Percentiles rank a stretch among this genome's conserved stretches.
Evolutionary conservation across 352 stramenopile genomes (phyloP).

Genomic region (Achlya hypogyna): DNA sequence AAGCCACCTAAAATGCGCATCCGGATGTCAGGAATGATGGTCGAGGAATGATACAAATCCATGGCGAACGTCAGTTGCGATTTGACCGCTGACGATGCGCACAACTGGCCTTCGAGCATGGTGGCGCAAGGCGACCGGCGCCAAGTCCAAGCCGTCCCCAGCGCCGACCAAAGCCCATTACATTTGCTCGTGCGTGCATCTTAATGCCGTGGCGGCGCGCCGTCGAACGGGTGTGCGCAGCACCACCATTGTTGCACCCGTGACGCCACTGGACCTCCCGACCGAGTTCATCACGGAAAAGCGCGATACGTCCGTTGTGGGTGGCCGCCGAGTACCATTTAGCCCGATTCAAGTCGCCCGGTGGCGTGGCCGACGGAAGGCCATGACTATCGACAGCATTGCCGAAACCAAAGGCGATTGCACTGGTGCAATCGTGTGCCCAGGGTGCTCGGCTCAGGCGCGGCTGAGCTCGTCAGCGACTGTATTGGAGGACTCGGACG

Average conservation of each 20-base stretch:
- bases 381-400: neutral
- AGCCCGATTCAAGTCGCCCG: neutral
- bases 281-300: neutral
- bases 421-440: neutral
- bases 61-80: too few relatives aligned
- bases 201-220: neutral
- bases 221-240: neutral
- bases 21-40: too few relatives aligned
- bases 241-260: neutral
- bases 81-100: too few relatives aligned
- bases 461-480: neutral
- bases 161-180: neutral
- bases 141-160: too few relatives aligned
- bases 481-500: neutral
- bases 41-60: too few relatives aligned
- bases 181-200: neutral
- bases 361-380: neutral
- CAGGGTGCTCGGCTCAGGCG: neutral
- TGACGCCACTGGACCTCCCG: neutral
- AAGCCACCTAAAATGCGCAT: too few relatives aligned
- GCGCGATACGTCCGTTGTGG: neutral
- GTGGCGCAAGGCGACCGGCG: too few relatives aligned
- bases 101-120: too few relatives aligned
- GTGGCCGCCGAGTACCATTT: neutral
- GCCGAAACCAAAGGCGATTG: neutral